Percentiles rank a stretch among this genome's conserved stretches.
Conservation (phyloP, 2,329 filamentous ascomycete genomes). For the Penicillium decumbens region DNA sequence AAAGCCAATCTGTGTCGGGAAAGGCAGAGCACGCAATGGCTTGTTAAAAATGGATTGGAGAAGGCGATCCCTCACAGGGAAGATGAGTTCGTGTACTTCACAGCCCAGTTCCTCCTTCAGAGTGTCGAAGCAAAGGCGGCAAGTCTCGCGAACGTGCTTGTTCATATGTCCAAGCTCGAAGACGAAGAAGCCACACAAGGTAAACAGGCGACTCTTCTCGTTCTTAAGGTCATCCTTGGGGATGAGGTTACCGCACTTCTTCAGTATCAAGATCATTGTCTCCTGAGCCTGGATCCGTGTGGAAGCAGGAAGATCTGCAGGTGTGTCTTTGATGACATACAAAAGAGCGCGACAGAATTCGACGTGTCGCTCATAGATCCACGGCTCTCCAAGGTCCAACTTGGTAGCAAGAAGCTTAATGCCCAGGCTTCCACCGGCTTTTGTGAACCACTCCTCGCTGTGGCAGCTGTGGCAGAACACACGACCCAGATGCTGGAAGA, state of each 20-base stretch:
- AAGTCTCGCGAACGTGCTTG: conserved; percentile 83
- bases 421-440: conserved; percentile 84
- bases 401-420: conserved; percentile 84
- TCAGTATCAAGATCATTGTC: conserved; percentile 74
- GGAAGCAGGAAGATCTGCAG: conserved; percentile 83
- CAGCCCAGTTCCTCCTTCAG: conserved; percentile 73
- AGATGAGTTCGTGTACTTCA: conserved; percentile 81
- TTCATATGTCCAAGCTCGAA: conserved; percentile 94
- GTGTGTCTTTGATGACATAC: conserved; percentile 98
- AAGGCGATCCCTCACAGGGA: conserved; percentile 83
- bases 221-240: conserved; percentile 74
- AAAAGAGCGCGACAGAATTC: conserved; percentile 89
- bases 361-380: conserved; percentile 75
- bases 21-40: conserved; percentile 84
- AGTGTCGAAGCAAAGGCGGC: conserved; percentile 72
- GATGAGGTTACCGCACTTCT: conserved; percentile 70
- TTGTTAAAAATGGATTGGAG: conserved; percentile 94
- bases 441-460: conserved; percentile 98
- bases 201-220: conserved; percentile 62
- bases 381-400: conserved; percentile 75
- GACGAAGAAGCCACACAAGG: conserved; percentile 79
- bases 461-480: conserved; percentile 93
- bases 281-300: conserved; percentile 78
- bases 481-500: conserved; percentile 78
- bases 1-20: conserved; percentile 93